Evolutionary conservation across 305 asterid genomes (phyloP).

Genomic region (Fraxinus xanthoxyloides): DNA sequence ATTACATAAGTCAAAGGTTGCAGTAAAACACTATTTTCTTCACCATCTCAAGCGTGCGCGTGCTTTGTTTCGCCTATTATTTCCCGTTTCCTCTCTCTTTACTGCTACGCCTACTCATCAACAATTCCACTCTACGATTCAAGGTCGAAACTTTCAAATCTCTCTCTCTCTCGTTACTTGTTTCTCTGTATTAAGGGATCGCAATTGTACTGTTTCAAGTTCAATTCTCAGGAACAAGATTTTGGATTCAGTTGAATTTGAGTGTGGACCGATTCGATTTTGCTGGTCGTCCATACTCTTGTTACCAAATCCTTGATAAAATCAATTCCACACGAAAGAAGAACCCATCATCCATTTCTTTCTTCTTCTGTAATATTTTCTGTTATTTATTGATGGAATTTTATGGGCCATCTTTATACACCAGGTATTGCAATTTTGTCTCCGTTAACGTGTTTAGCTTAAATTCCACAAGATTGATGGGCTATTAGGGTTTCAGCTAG

Average conservation of each 20-base stretch:
- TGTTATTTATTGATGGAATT: conserved; percentile 36
- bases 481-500: conserved; percentile 18
- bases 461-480: conserved; percentile 14
- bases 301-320: conserved; percentile 33
- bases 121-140: conserved; percentile 45
- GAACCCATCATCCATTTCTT: conserved; percentile 21
- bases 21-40: conserved; percentile 6
- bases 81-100: conserved; percentile 19
- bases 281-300: conserved; percentile 24
- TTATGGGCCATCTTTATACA: conserved; percentile 31
- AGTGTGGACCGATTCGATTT: conserved; percentile 26
- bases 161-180: background rate
- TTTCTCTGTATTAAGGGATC: conserved; percentile 14
- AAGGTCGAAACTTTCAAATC: conserved; percentile 35
- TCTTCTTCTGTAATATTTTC: background rate
- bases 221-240: background rate
- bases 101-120: conserved; percentile 35
- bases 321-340: conserved; percentile 33
- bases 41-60: background rate
- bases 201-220: conserved; percentile 11
- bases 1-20: background rate
- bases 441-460: conserved; percentile 8
- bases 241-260: conserved; percentile 13
- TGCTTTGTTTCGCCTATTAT: conserved; percentile 22
- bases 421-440: conserved; percentile 43